Conservation (phyloP, 495 filamentous ascomycete genomes). For the Neurospora intermedia region DNA sequence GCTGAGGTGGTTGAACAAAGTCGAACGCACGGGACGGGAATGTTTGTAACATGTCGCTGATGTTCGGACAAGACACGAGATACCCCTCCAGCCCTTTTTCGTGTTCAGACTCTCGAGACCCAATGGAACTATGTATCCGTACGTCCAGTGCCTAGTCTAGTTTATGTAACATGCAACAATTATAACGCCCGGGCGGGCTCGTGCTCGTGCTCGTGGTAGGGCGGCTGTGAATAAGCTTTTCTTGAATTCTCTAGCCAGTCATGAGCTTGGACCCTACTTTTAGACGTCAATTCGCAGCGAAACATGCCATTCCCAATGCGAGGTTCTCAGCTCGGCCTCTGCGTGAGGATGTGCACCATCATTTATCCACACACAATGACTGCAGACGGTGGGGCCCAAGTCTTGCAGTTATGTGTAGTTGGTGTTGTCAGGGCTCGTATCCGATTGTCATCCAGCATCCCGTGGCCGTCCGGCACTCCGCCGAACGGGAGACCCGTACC, state of each 20-base stretch:
- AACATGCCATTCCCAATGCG: not conserved
- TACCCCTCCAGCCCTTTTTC: not conserved
- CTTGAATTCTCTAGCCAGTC: not conserved
- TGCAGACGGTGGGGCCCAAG: not conserved
- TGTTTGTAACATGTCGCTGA: not conserved
- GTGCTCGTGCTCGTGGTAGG: not conserved
- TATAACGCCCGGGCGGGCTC: not conserved
- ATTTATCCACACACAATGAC: not conserved
- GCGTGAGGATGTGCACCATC: not conserved
- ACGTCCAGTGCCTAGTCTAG: not conserved
- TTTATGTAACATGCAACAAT: not conserved
- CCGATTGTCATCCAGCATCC: slow-evolving; percentile 5
- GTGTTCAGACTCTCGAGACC: not conserved
- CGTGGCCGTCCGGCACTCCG: not conserved
- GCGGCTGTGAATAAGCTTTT: not conserved
- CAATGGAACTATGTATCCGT: not conserved
- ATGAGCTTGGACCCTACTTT: not conserved
- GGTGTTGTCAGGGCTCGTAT: slow-evolving; percentile 11
- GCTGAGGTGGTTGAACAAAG: not conserved
- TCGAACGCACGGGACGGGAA: not conserved
- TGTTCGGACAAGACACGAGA: not conserved
- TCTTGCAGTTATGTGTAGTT: not conserved
- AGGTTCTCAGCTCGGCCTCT: not conserved
- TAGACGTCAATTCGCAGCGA: not conserved
- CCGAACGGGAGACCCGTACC: not conserved